Evolutionary conservation across 2,329 filamentous ascomycete genomes (phyloP), one percentile per base, ranked within the genome.

Genomic region (Nothopassalora personata): DNA sequence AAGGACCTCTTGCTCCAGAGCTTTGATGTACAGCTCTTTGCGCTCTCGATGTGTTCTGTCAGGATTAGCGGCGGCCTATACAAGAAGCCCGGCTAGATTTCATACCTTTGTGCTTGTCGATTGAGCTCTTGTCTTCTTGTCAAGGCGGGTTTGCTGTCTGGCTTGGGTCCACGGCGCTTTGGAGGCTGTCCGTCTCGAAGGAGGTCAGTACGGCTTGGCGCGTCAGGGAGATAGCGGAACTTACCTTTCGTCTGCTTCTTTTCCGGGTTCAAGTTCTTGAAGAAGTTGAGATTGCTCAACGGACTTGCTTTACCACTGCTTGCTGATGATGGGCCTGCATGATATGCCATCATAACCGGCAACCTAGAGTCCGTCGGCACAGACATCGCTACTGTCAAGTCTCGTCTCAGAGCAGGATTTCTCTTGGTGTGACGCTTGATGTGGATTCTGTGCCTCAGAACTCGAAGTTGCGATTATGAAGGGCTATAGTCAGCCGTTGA

Each of bases 1-100:
- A 19, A 95, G 81, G 5, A 97, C 89, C 75, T 97, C 91, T 70
- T 93, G 87, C 75, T 99, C 94, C 15, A 97, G 83, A 10, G 89
- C 86, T 74, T 95, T 95, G 79, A 97, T 95, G 74, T 97, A 97
- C 68, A 91, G 83, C 76, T 97, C 94, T 74, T 97, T 97, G 66
- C 94, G 86, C 77, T 97, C 94, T 57, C 94, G 91, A 75, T 99
- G 94, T 18, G 94, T 97, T 71, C 94, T 96, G 71, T 0, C 7
- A 3, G 19, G 1, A 51, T 64, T 56, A 58, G 53, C 51, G 53
- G 47, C 46, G 34, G 47, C 23, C 36, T 19, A 45, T 46, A 19
- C 18, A 23, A 46, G 36, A 53, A 11, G 34, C 9, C 15, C 10
- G 19, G 1, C 23, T 31, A 19, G 10, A 27, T 8, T 15, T 57